Conservation (phyloP, 805 yeast genomes). For the Metahyphopichia silvanorum region DNA sequence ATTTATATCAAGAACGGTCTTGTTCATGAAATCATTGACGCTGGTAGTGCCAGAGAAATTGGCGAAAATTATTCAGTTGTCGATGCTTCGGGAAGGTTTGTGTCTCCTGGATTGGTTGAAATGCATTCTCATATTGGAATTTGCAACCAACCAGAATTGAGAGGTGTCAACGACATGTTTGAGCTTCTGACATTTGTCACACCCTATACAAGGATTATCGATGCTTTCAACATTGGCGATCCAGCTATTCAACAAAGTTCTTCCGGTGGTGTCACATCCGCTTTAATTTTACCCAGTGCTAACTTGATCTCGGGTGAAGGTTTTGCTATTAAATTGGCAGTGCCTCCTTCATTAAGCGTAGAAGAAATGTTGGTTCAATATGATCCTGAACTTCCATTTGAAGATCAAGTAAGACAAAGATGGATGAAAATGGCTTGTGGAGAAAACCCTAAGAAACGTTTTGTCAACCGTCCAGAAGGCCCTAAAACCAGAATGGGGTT, state of each 20-base stretch:
- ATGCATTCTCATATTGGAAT: slow-evolving; percentile 7
- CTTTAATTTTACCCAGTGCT: slow-evolving; percentile 5
- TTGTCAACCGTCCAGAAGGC: slow-evolving; percentile 3
- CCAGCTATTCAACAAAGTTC: slow-evolving; percentile 2
- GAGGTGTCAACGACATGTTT: slow-evolving; percentile 7
- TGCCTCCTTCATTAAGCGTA: slow-evolving; percentile 2
- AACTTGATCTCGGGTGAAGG: slow-evolving; percentile 6
- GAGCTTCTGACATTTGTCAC: slow-evolving; percentile 5
- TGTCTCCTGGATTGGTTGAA: slow-evolving; percentile 7
- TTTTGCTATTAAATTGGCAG: slow-evolving; percentile 3
- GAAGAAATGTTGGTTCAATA: slow-evolving; percentile 5
- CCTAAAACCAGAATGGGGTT: slow-evolving; percentile 5
- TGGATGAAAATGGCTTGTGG: slow-evolving; percentile 7
- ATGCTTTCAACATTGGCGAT: slow-evolving; percentile 6
- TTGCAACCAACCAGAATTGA: slow-evolving; percentile 5
- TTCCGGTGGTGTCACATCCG: slow-evolving; percentile 4
- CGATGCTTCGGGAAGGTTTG: slow-evolving; percentile 4
- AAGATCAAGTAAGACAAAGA: slow-evolving; percentile 1
- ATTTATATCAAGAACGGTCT: slow-evolving; percentile 4
- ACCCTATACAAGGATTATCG: slow-evolving; percentile 4
- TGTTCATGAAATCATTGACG: not conserved
- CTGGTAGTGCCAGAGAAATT: not conserved
- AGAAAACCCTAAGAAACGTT: slow-evolving; percentile 4
- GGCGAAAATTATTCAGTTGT: not conserved
- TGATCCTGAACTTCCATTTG: not conserved